Conservation (phyloP, 495 filamentous ascomycete species). For the Extremus antarcticus region DNA sequence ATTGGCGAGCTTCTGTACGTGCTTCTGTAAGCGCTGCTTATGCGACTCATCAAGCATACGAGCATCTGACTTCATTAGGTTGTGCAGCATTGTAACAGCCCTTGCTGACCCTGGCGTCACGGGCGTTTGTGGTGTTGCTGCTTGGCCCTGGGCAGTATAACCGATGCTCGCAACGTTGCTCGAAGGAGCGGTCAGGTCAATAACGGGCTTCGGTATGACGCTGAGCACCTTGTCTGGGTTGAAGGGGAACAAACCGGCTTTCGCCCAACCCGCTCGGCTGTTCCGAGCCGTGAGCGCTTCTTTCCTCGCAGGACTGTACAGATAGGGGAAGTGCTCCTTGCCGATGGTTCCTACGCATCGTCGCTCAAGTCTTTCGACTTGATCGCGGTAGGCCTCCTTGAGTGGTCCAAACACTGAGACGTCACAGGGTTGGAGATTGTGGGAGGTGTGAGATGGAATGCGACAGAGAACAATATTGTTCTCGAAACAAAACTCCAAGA, state of each 20-base stretch:
- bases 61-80: too few relatives aligned
- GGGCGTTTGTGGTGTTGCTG: too few relatives aligned
- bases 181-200: too few relatives aligned
- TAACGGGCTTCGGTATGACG: background rate
- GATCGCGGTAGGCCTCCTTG: background rate
- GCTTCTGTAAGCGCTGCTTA: too few relatives aligned
- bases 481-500: conserved; percentile 5
- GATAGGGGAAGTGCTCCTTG: conserved; percentile 4
- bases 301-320: background rate
- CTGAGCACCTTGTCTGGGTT: background rate
- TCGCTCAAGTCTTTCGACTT: background rate
- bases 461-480: conserved; percentile 8
- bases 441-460: background rate
- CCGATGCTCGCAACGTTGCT: too few relatives aligned
- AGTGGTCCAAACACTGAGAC: background rate
- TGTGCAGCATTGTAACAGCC: too few relatives aligned
- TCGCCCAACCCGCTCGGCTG: background rate
- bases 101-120: too few relatives aligned
- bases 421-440: background rate
- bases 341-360: background rate
- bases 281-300: background rate
- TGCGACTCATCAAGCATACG: too few relatives aligned
- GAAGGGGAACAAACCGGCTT: background rate
- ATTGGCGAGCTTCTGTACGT: too few relatives aligned
- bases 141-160: too few relatives aligned